A percentile compares a stretch with the other conserved stretches of the same genome.
These are phyloP conservation scores for Avena eriantha DNA, from an alignment of 176 grass and related monocot species.

Conservation along the genomic window DNA sequence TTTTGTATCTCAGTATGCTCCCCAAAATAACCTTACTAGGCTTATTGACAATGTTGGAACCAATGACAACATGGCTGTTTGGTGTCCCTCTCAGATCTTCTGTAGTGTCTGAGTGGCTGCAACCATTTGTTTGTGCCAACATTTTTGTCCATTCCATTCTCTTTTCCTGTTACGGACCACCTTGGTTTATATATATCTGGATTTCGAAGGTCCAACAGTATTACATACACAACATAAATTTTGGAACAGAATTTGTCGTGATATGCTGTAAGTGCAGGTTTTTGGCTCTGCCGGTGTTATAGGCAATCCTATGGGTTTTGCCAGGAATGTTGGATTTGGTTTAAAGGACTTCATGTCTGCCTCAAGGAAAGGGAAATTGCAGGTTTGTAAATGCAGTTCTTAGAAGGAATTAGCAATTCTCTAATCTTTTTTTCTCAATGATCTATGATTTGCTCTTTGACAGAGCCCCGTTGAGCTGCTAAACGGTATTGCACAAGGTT, in stretches of 20 bases:
- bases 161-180: neutral
- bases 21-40: slow-evolving; percentile 36
- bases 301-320: slow-evolving; percentile 98
- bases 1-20: slow-evolving; percentile 24
- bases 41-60: slow-evolving; percentile 23
- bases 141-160: slow-evolving; percentile 6
- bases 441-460: slow-evolving; percentile 33
- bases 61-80: slow-evolving; percentile 1
- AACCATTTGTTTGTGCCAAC: neutral
- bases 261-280: slow-evolving; percentile 55
- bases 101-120: slow-evolving; percentile 27
- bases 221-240: slow-evolving; percentile 14
- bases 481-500: slow-evolving; percentile 88
- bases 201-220: neutral
- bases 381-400: slow-evolving; percentile 57
- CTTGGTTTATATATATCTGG: slow-evolving; percentile 17
- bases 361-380: slow-evolving; percentile 80
- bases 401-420: slow-evolving; percentile 34
- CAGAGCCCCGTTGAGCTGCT: slow-evolving; percentile 74
- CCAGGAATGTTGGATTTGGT: slow-evolving; percentile 98
- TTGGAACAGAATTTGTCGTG: slow-evolving; percentile 27
- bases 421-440: slow-evolving; percentile 40
- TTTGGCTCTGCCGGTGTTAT: slow-evolving; percentile 96
- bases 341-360: slow-evolving; percentile 90
- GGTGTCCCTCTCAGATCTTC: slow-evolving; percentile 2